Conservation (phyloP, 768 basidiomycete species). For the Collybia nuda region DNA sequence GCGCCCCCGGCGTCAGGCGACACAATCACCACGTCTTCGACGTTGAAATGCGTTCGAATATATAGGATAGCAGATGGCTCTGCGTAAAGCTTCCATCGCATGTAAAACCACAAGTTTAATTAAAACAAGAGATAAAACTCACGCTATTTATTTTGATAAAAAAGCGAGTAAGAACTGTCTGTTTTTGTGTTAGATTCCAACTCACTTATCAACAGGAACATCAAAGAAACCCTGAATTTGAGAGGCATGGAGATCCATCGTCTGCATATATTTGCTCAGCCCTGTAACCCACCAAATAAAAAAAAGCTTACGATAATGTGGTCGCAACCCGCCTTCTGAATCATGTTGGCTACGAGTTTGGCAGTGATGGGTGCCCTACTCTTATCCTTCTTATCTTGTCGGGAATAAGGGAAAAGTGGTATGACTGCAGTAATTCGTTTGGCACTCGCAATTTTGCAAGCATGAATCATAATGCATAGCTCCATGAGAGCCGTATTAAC, state of each 20-base stretch:
- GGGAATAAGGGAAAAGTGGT: slow-evolving; percentile 93
- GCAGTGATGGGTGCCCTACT: slow-evolving; percentile 97
- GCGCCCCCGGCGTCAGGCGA: slow-evolving; percentile 98
- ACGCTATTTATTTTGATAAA: slow-evolving; percentile 35
- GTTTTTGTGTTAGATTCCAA: slow-evolving; percentile 18
- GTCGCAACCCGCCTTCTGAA: slow-evolving; percentile 90
- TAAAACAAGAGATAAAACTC: slow-evolving; percentile 29
- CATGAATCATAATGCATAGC: slow-evolving; percentile 98
- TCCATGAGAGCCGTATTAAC: slow-evolving; percentile 98
- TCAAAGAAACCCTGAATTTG: slow-evolving; percentile 99
- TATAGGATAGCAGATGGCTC: slow-evolving; percentile 95
- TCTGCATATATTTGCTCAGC: slow-evolving; percentile 44
- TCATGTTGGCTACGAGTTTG: slow-evolving; percentile 97
- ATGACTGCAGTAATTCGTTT: slow-evolving; percentile 98
- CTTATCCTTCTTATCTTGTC: slow-evolving; percentile 99
- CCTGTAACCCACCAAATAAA: background rate
- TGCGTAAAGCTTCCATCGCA: slow-evolving; percentile 71
- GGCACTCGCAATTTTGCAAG: slow-evolving; percentile 99
- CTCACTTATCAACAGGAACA: slow-evolving; percentile 99
- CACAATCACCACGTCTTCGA: slow-evolving; percentile 88
- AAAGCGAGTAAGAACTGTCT: slow-evolving; percentile 7
- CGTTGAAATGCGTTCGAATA: slow-evolving; percentile 88
- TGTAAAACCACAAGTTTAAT: background rate
- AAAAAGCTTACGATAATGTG: slow-evolving; percentile 84
- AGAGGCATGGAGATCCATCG: slow-evolving; percentile 98